A percentile compares a stretch with the other conserved stretches of the same genome.
phyloP scores from a whole-genome alignment of 257 asterid species.

The Pogostemon cablin region DNA sequence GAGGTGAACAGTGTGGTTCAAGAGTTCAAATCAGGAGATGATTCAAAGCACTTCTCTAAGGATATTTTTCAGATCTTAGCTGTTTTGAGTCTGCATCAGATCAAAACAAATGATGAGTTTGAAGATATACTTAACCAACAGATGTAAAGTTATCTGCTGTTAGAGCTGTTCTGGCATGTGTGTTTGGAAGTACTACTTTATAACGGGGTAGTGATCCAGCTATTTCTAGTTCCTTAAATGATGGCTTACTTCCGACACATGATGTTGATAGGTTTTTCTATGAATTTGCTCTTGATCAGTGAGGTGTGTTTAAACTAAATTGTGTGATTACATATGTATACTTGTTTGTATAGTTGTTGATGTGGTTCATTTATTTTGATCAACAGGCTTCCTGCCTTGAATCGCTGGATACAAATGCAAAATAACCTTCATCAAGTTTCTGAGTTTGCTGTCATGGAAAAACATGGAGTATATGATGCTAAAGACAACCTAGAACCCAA shows the following conservation, averaged over 20 bases:
- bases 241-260: conserved; percentile 59
- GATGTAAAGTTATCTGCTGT: conserved; percentile 9
- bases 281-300: conserved; percentile 94
- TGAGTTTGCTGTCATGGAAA: conserved; percentile 85
- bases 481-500: conserved; percentile 54
- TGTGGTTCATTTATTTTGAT: conserved; percentile 32
- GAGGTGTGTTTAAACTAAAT: conserved; percentile 63
- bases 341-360: conserved; percentile 33
- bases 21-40: conserved; percentile 67
- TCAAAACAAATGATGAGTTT: conserved; percentile 26
- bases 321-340: conserved; percentile 27
- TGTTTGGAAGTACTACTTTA: conserved; percentile 89
- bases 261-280: conserved; percentile 69
- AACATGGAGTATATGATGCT: conserved; percentile 51
- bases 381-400: conserved; percentile 90
- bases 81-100: conserved; percentile 53
- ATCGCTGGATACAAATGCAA: conserved; percentile 99
- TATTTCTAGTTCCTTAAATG: conserved; percentile 68
- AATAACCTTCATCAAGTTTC: conserved; percentile 94
- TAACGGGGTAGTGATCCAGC: conserved; percentile 76
- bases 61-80: conserved; percentile 51
- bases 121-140: conserved; percentile 2
- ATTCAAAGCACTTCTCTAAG: conserved; percentile 50
- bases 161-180: conserved; percentile 97
- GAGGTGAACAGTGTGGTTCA: conserved; percentile 63